These are phyloP conservation scores for Drechslerella stenobrocha DNA, from an alignment of 2,329 filamentous ascomycete genomes.

Conservation along the genomic window DNA sequence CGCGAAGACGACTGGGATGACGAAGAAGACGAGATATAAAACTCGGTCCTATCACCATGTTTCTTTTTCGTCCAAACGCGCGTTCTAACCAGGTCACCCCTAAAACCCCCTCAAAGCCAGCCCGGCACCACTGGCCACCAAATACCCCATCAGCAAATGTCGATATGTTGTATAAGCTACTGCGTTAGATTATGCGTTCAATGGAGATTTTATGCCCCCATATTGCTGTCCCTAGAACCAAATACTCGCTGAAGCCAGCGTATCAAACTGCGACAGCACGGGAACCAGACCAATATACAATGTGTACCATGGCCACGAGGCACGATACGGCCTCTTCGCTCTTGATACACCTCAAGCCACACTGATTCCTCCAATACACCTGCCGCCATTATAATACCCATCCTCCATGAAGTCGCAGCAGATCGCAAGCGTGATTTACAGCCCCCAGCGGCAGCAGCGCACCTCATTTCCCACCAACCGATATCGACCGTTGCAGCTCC, in stretches of 20 bases:
- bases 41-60: background rate
- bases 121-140: background rate
- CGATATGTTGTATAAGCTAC: background rate
- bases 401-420: constrained; percentile 34
- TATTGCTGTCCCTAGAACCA: constrained; percentile 12
- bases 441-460: constrained; percentile 7
- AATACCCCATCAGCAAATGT: background rate
- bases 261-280: background rate
- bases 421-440: constrained; percentile 45
- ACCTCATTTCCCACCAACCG: constrained; percentile 14
- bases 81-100: no score
- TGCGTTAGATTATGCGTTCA: constrained; percentile 46
- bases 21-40: constrained; percentile 85
- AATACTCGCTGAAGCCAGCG: constrained; percentile 11
- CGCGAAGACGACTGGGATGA: constrained; percentile 93
- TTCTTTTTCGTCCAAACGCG: no score
- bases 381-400: background rate
- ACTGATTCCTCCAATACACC: background rate
- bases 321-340: background rate
- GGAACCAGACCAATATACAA: background rate
- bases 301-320: background rate
- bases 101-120: constrained; percentile 29
- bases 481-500: constrained; percentile 11
- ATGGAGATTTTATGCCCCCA: constrained; percentile 41
- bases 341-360: background rate